These are phyloP conservation scores for Microbotryum scabiosae DNA, from an alignment of 1,284 basidiomycete genomes.

Conservation along the genomic window DNA sequence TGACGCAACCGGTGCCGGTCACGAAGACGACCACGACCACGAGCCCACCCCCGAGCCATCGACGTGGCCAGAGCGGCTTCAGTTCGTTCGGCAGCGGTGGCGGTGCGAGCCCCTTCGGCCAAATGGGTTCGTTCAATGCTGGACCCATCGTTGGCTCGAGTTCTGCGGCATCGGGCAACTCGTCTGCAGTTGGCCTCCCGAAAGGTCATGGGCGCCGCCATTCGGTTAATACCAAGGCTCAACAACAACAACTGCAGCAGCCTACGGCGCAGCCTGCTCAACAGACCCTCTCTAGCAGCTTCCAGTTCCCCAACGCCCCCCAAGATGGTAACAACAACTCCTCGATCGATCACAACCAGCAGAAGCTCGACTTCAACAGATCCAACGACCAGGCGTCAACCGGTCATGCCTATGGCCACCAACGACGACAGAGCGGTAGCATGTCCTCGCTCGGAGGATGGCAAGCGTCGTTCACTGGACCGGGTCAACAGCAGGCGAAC, in stretches of 20 bases:
- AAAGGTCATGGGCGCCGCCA: constrained; percentile 85
- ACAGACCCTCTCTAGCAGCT: constrained; percentile 38
- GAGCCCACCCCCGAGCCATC: too few species aligned
- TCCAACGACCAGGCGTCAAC: too few species aligned
- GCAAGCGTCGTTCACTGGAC: constrained; percentile 14
- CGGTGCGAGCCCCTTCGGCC: neutral
- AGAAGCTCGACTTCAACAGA: neutral
- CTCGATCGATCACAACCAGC: neutral
- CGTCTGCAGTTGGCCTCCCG: constrained; percentile 25
- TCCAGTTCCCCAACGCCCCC: constrained; percentile 3
- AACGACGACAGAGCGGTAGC: constrained; percentile 24
- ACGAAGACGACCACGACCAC: too few species aligned
- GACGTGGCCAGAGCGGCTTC: constrained; percentile 40
- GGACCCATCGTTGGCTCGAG: too few species aligned
- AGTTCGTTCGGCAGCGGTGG: constrained; percentile 26
- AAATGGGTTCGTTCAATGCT: too few species aligned
- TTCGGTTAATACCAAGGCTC: constrained; percentile 69
- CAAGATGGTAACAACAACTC: neutral
- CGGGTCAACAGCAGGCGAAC: constrained; percentile 28
- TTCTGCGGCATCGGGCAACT: neutral
- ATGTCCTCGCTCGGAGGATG: constrained; percentile 24
- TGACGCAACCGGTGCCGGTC: constrained; percentile 36
- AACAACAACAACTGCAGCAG: constrained; percentile 40
- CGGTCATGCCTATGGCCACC: constrained; percentile 7
- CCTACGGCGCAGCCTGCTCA: constrained; percentile 1